Base-by-base conservation (phyloP, 2,329 filamentous ascomycete genomes). In the Ophiostoma novo-ulmi region DNA sequence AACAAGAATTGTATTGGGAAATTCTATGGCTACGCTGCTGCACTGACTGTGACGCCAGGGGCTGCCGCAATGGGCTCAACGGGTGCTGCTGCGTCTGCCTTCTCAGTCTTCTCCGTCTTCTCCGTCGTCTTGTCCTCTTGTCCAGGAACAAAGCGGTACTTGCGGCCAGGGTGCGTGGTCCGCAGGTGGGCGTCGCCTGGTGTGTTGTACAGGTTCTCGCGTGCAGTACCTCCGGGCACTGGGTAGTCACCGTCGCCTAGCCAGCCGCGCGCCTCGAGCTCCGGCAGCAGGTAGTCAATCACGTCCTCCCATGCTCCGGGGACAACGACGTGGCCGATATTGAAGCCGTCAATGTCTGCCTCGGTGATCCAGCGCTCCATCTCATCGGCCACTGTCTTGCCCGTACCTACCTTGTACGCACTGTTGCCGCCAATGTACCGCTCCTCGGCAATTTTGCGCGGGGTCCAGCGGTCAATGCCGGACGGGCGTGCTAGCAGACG, bases 331-430 rank as follows among this genome's bases (percentile, higher is more conserved):
- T 73, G 64, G 22, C 75, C 88, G 77, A 92, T 84, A 76, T 93
- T 93, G 78, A 93, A 93, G 0, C 90, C 90, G 76, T 92, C 90
- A 1, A 92, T 85, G 74, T 91, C 90, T 0, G 88, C 88, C 76
- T 91, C 89, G 6, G 80, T 75, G 0, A 91, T 81, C 89, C 90
- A 92, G 0, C 81, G 79, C 78, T 92, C 88, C 71, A 93, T 81
- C 55, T 85, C 83, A 76, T 92, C 89, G 0, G 88, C 90, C 1
- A 92, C 88, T 73, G 87, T 85, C n/a, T 82, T 78, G 0, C 89
- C 80, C 0, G 88, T 91, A 0, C 90, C 90, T 0, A 91, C 87
- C 3, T 88, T 38, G 44, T 72, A 69, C 17, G 69, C 68, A 22
- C 70, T 69, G 58, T 70, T 70, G 65, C 69, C 72, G 7, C 73